Evolutionary conservation across 768 basidiomycete species (phyloP).

Genomic region (Lactarius trivialis): DNA sequence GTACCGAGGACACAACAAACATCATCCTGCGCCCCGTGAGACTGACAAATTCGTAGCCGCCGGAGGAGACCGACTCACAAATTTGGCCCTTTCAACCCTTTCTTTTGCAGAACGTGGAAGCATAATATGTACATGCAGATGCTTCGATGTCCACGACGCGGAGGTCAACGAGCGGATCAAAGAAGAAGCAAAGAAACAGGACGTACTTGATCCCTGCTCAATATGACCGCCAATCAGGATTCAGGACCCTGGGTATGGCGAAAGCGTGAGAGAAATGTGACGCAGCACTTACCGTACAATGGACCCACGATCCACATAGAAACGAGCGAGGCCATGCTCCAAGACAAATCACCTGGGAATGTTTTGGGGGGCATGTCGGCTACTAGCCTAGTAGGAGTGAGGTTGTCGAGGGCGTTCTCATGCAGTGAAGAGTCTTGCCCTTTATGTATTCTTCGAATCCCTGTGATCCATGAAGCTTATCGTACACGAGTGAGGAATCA

Average conservation of each 20-base stretch:
- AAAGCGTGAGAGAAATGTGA: too few relatives aligned
- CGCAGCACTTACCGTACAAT: slow-evolving; percentile 13
- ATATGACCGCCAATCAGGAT: too few relatives aligned
- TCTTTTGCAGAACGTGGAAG: background rate
- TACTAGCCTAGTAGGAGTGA: too few relatives aligned
- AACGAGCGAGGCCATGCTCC: background rate
- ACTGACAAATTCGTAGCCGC: background rate
- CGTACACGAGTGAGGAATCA: too few relatives aligned
- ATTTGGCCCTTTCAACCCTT: slow-evolving; percentile 3
- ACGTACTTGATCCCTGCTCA: too few relatives aligned
- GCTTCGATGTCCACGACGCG: background rate
- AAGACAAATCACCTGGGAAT: slow-evolving; percentile 8
- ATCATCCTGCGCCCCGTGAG: slow-evolving; percentile 2
- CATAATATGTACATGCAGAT: slow-evolving; percentile 15
- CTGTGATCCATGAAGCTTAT: too few relatives aligned
- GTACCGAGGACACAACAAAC: slow-evolving; percentile 3
- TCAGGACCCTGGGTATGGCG: too few relatives aligned
- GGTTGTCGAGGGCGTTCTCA: background rate
- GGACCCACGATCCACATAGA: slow-evolving; percentile 9
- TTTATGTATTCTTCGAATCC: too few relatives aligned
- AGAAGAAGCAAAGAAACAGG: background rate
- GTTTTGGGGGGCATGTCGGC: slow-evolving; percentile 1
- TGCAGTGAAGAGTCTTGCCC: too few relatives aligned
- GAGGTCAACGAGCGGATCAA: background rate
- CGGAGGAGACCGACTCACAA: background rate